Evolutionary conservation across 2,329 filamentous ascomycete genomes (phyloP), one percentile per base, ranked within the genome.

Genomic region (Penicillium sp.): DNA sequence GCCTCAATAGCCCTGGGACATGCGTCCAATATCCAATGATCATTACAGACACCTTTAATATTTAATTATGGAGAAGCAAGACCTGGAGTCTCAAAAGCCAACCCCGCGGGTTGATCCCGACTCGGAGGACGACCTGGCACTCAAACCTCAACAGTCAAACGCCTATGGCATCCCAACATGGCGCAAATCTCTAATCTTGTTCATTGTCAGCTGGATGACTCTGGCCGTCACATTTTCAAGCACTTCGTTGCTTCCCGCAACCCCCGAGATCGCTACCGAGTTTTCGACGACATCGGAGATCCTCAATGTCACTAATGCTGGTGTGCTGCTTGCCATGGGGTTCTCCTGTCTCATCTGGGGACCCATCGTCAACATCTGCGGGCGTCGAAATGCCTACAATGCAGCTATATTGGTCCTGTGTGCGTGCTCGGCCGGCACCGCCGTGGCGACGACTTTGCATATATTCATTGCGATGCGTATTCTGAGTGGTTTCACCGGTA

Each of bases 141-240:
- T 50, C 4, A 53, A 62, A 44, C 53, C 48, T 44, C 59, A 59
- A 43, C 50, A 34, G 24, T 54, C 55, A 36, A 53, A 55, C 1
- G 64, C 62, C n/a, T 67, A 67, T 48, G 31, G 46, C 5, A 60
- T 72, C 11, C 68, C 72, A 8, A 51, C 45, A 50, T 75, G 73
- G 73, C 68, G 67, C 24, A 77, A 77, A 66, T 68, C 56, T 21
- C 60, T 76, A 21, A 75, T 78, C 24, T 64, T 77, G 39, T 75
- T 77, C 57, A 59, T 70, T 10, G 70, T 72, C 24, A 75, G 72
- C 55, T 78, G 73, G 73, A 72, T 75, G 64, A 72, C 74, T 2
- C 63, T 77, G 5, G 65, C 71, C 1, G 67, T 72, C 7, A 75
- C 74, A 38, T 78, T 75, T 57, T 74, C 72, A n/a, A 73, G 69